Percentiles rank a stretch among this genome's conserved stretches.
These are phyloP conservation scores for Metarhizium humberi DNA, from an alignment of 2,329 filamentous ascomycete genomes.

Conservation along the genomic window DNA sequence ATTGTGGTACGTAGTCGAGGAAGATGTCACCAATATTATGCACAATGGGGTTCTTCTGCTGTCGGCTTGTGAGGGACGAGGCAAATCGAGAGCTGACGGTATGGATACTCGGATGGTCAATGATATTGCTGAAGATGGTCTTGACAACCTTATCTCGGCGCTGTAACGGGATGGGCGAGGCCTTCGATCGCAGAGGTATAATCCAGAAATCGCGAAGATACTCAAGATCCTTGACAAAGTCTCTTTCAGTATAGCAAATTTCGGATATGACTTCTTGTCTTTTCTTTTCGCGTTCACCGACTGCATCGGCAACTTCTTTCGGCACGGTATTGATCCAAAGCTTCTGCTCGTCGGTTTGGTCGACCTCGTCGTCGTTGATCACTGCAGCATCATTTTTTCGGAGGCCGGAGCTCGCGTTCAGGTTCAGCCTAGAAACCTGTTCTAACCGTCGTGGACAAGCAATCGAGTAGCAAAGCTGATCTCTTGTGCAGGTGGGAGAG, in stretches of 20 bases:
- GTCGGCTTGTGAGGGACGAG: slow-evolving; percentile 76
- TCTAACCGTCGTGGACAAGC: slow-evolving; percentile 89
- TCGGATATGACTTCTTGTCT: slow-evolving; percentile 97
- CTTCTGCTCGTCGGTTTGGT: slow-evolving; percentile 90
- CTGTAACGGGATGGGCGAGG: slow-evolving; percentile 81
- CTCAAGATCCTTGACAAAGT: slow-evolving; percentile 98
- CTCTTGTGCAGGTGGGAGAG: slow-evolving; percentile 90
- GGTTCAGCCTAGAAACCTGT: slow-evolving; percentile 86
- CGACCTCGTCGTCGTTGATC: slow-evolving; percentile 67
- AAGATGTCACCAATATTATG: slow-evolving; percentile 90
- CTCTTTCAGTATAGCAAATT: slow-evolving; percentile 95
- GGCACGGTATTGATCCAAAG: slow-evolving; percentile 98
- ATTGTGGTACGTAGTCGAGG: slow-evolving; percentile 80
- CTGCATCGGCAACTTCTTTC: slow-evolving; percentile 84
- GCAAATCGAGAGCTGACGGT: slow-evolving; percentile 84
- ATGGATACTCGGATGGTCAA: slow-evolving; percentile 75
- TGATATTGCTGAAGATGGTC: slow-evolving; percentile 91
- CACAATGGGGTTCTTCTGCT: slow-evolving; percentile 85
- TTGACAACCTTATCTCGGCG: slow-evolving; percentile 84
- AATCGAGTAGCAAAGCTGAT: slow-evolving; percentile 95
- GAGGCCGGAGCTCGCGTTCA: slow-evolving; percentile 85
- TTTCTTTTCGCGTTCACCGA: slow-evolving; percentile 90
- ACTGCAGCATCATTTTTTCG: slow-evolving; percentile 51
- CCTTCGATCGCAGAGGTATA: slow-evolving; percentile 71
- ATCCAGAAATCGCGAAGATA: slow-evolving; percentile 99